Evolutionary conservation across 2,329 filamentous ascomycete species (phyloP), one percentile per base, ranked within the genome.

Genomic region (Lasiodiplodia theobromae): DNA sequence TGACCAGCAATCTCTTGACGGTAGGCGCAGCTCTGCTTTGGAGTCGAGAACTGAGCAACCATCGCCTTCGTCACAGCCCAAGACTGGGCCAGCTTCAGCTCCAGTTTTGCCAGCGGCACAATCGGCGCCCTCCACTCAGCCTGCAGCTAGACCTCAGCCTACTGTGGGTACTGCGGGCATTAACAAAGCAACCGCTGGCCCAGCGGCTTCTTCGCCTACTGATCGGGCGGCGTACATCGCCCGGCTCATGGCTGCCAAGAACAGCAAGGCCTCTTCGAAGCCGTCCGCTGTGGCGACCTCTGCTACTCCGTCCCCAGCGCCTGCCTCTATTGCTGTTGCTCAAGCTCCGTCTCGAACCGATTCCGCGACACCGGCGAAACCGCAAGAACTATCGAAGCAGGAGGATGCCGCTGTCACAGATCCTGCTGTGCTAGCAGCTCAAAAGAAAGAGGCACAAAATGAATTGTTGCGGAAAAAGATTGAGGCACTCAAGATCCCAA

Each of bases 171-270:
- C 34, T 5, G 12, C 66, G 16, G 57, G n/a, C 10, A 56, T 49
- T 62, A 68, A 62, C 51, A 58, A 53, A n/a, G 18, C 16, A 23
- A 63, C 4, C 49, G 47, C 23, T 2, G 31, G 44, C 18, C n/a
- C 44, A 28, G 18, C 49, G 25, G 37, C 34, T 14, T 62, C 57
- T 34, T 58, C 66, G 16, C 74, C 86, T 8, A 84, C 91, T 71
- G 89, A 92, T 74, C 86, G 92, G 25, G 92, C 92, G 72, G 91
- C 93, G 71, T 88, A 92, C 52, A 92, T 95, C 69, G 91, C 92
- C 4, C 88, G 90, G 60, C 85, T 94, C 67, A 84, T 94, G 67
- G 92, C 92, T n/a, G 89, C 88, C 1, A 94, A 92, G 77, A 86
- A 86, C 40, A 91, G 73, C 76, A 68, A 68, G 14, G 37, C 62